phyloP scores from a whole-genome alignment of 2,329 filamentous ascomycete species.

The Exophiala phaeomuriformis region DNA sequence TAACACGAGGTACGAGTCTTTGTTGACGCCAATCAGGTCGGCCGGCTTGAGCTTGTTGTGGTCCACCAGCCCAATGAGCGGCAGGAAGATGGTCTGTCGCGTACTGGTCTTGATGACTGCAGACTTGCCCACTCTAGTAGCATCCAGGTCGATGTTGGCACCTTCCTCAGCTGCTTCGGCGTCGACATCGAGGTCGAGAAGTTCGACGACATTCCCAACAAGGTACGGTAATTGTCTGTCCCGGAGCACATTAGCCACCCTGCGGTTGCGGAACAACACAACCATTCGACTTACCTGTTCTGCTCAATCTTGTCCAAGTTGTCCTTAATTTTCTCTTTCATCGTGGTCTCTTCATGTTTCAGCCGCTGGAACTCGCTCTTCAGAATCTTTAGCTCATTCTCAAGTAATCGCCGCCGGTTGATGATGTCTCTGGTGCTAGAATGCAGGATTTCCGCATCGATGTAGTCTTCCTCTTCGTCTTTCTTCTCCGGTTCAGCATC shows the following conservation, averaged over 20 bases:
- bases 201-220: conserved; percentile 95
- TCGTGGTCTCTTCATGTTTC: conserved; percentile 88
- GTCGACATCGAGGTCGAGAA: conserved; percentile 91
- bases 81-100: conserved; percentile 95
- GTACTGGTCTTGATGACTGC: conserved; percentile 99
- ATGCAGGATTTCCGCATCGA: conserved; percentile 88
- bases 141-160: conserved; percentile 96
- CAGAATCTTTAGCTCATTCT: conserved; percentile 98
- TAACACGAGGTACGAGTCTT: conserved; percentile 95
- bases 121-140: conserved; percentile 92
- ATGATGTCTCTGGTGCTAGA: conserved; percentile 92
- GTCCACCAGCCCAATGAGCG: conserved; percentile 92
- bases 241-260: conserved; percentile 17
- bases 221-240: conserved; percentile 90
- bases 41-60: conserved; percentile 90
- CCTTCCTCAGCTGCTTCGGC: conserved; percentile 95
- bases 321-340: conserved; percentile 99
- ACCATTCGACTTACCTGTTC: conserved; percentile 62
- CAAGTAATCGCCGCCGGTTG: conserved; percentile 80
- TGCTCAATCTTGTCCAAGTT: conserved; percentile 99
- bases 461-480: conserved; percentile 66
- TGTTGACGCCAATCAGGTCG: conserved; percentile 96
- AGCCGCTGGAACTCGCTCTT: conserved; percentile 92
- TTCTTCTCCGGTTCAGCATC: conserved; percentile 61
- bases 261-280: not conserved